phyloP scores from a whole-genome alignment of 352 stramenopile genomes.

The Peronospora belbahrii region DNA sequence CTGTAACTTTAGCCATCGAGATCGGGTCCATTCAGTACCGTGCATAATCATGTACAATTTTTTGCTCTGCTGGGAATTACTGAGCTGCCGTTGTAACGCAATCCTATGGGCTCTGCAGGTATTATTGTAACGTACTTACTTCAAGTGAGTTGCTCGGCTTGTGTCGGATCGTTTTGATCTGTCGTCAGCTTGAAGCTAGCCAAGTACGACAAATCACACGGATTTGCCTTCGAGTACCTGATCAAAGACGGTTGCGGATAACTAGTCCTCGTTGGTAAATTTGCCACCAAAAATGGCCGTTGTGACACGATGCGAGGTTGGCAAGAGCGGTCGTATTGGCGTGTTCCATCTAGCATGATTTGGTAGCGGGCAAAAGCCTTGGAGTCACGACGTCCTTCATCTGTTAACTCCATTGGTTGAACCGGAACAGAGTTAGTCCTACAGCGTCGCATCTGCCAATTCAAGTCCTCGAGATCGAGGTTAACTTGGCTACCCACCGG shows the following conservation, averaged over 20 bases:
- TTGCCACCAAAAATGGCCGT: not conserved
- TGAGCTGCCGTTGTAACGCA: no score
- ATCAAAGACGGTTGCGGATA: constrained; percentile 11
- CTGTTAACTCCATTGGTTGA: constrained; percentile 16
- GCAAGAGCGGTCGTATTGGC: constrained; percentile 7
- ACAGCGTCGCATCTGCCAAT: constrained; percentile 26
- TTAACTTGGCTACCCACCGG: constrained; percentile 23
- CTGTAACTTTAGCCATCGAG: not conserved
- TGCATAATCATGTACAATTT: no score
- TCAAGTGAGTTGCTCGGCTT: not conserved
- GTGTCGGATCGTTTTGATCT: not conserved
- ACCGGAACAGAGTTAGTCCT: constrained; percentile 27
- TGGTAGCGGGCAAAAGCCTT: constrained; percentile 5
- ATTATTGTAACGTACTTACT: not conserved
- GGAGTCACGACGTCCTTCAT: constrained; percentile 3
- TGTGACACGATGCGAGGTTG: not conserved
- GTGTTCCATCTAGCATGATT: constrained; percentile 11
- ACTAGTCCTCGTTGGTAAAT: constrained; percentile 5
- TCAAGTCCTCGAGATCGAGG: constrained; percentile 28
- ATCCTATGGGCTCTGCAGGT: not conserved
- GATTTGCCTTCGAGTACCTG: constrained; percentile 31
- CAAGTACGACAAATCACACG: constrained; percentile 50
- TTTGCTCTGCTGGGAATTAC: no score
- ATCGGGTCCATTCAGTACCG: not conserved
- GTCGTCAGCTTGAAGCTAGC: constrained; percentile 33